Conservation (phyloP, 169 alveolate species). For the Plasmodium yoelii region DNA sequence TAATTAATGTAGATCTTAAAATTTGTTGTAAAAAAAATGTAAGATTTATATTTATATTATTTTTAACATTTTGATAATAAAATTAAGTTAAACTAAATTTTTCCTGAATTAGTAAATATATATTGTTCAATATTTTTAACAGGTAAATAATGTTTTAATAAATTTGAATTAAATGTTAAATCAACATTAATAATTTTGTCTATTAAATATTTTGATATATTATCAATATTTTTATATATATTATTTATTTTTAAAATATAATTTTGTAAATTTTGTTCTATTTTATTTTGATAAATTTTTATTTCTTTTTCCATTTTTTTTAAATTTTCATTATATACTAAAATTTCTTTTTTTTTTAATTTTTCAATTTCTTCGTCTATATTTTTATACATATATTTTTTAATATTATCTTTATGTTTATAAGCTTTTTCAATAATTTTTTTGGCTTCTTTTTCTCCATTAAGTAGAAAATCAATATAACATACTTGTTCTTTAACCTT, state of each 20-base stretch:
- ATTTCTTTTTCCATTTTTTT: conserved; percentile 35
- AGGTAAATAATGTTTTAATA: conserved; percentile 17
- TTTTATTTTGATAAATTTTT: conserved; percentile 15
- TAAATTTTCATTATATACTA: conserved; percentile 5
- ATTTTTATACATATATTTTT: conserved; percentile 14
- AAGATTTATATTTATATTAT: background rate
- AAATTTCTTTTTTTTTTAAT: conserved; percentile 10
- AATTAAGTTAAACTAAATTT: no score
- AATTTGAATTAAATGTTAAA: conserved; percentile 7
- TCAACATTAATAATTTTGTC: conserved; percentile 26
- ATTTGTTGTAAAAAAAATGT: no score
- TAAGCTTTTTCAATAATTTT: conserved; percentile 20
- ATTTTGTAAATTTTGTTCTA: conserved; percentile 17
- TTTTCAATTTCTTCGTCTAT: conserved; percentile 26
- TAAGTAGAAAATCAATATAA: conserved; percentile 12
- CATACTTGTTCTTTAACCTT: background rate
- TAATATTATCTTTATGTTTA: conserved; percentile 9
- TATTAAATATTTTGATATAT: conserved; percentile 11
- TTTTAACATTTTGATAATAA: background rate
- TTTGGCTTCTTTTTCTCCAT: conserved; percentile 40
- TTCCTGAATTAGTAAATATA: no score
- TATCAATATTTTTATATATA: conserved; percentile 7
- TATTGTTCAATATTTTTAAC: background rate
- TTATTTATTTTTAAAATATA: background rate
- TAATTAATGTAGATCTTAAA: no score